phyloP scores from a whole-genome alignment of 2,329 filamentous ascomycete species.

The Plenodomus lindquistii region DNA sequence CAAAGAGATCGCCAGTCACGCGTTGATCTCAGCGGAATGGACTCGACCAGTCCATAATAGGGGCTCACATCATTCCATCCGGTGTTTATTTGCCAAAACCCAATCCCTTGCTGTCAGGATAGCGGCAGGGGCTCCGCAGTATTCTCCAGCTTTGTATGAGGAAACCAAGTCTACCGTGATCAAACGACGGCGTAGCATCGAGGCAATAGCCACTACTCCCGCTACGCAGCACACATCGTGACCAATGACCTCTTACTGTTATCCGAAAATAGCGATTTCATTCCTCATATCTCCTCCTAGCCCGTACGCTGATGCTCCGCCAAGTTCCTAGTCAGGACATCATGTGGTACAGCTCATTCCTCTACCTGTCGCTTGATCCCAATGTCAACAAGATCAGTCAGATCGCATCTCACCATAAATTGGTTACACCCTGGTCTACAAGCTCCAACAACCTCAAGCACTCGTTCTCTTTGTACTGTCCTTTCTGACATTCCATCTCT shows the following conservation, averaged over 20 bases:
- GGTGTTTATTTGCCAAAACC: background rate
- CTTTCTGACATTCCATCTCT: constrained; percentile 21
- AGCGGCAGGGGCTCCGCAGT: background rate
- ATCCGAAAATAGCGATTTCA: background rate
- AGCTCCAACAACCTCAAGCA: constrained; percentile 20
- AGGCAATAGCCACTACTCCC: background rate
- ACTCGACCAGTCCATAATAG: background rate
- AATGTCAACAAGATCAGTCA: constrained; percentile 32
- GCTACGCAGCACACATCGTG: background rate
- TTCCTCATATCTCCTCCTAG: constrained; percentile 2
- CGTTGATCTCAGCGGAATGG: background rate
- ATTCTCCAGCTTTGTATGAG: background rate
- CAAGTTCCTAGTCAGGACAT: constrained; percentile 18
- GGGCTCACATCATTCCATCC: background rate
- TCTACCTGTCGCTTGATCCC: constrained; percentile 7
- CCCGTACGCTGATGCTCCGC: constrained; percentile 1
- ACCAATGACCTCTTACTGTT: background rate
- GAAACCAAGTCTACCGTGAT: background rate
- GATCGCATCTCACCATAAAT: constrained; percentile 30
- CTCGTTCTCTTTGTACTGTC: constrained; percentile 22
- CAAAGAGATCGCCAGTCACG: background rate
- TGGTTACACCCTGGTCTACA: constrained; percentile 20
- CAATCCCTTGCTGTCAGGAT: background rate
- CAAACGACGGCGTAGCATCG: background rate
- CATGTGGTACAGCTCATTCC: constrained; percentile 30